These are phyloP conservation scores for Dryas integrifolia DNA, from an alignment of 331 rosid species.

Conservation along the genomic window DNA sequence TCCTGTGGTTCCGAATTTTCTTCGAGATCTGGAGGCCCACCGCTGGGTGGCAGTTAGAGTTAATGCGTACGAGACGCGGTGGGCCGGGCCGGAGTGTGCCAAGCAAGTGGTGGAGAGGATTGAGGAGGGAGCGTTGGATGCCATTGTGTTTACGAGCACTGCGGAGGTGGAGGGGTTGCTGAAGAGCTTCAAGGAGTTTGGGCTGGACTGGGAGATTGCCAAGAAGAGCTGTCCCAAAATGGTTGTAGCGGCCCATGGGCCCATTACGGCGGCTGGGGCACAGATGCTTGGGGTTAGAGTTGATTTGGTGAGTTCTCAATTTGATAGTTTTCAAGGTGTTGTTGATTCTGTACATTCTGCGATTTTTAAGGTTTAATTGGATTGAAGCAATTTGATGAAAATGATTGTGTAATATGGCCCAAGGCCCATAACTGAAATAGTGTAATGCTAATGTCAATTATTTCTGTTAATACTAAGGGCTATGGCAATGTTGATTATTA, in stretches of 20 bases:
- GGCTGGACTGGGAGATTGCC: conserved; percentile 43
- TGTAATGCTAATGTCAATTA: neutral
- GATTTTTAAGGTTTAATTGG: neutral
- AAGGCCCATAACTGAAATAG: neutral
- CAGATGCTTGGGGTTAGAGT: conserved; percentile 60
- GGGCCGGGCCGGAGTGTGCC: conserved; percentile 64
- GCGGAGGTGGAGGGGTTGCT: conserved; percentile 84
- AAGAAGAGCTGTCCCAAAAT: conserved; percentile 45
- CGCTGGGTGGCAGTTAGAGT: conserved; percentile 59
- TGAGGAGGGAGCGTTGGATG: conserved; percentile 45
- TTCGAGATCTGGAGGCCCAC: conserved; percentile 37
- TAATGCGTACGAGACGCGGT: conserved; percentile 64
- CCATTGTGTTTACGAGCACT: conserved; percentile 64
- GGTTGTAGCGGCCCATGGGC: conserved; percentile 74
- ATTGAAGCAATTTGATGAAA: neutral
- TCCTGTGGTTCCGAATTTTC: conserved; percentile 63
- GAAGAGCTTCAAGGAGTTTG: conserved; percentile 55
- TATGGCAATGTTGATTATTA: no score
- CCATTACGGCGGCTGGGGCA: conserved; percentile 62
- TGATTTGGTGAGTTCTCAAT: conserved; percentile 64
- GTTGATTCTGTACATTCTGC: conserved; percentile 40
- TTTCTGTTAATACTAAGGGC: no score
- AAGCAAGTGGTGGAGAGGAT: conserved; percentile 44
- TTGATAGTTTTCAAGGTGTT: conserved; percentile 68
- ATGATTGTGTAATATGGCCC: neutral